Evolutionary conservation across 1,284 basidiomycete genomes (phyloP).

Genomic region (Puccinia polysora): DNA sequence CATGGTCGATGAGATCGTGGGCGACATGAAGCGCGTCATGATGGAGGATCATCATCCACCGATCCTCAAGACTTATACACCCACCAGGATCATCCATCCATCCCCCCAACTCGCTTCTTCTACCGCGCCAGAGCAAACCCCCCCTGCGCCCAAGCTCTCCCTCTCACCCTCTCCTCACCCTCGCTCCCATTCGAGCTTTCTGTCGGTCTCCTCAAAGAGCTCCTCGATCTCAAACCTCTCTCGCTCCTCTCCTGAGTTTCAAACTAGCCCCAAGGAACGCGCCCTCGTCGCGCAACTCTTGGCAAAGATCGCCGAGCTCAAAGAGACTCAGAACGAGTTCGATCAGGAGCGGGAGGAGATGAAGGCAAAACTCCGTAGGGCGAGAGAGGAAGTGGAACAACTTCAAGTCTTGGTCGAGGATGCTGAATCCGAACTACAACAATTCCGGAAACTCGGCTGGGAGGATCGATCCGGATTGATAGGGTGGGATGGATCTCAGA

Average conservation of each 20-base stretch:
- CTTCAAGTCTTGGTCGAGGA: slow-evolving; percentile 68
- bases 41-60: slow-evolving; percentile 3
- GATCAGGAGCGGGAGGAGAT: slow-evolving; percentile 65
- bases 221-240: slow-evolving; percentile 13
- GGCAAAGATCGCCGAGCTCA: slow-evolving; percentile 71
- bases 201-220: not conserved
- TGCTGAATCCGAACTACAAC: slow-evolving; percentile 60
- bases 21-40: slow-evolving; percentile 21
- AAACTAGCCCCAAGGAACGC: slow-evolving; percentile 54
- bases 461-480: slow-evolving; percentile 25
- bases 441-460: slow-evolving; percentile 54
- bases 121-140: not conserved
- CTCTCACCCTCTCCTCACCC: not conserved
- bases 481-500: slow-evolving; percentile 13
- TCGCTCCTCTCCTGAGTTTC: not conserved
- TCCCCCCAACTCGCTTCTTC: slow-evolving; percentile 3
- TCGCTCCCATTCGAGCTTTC: not conserved
- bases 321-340: slow-evolving; percentile 68
- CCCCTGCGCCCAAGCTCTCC: not conserved
- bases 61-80: slow-evolving; percentile 1
- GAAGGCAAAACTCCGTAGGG: slow-evolving; percentile 61
- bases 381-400: slow-evolving; percentile 65
- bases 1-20: slow-evolving; percentile 34
- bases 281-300: slow-evolving; percentile 67
- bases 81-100: slow-evolving; percentile 53